These are phyloP conservation scores for Yamadazyma aaseri DNA, from an alignment of 1,139 yeast genomes.

Conservation along the genomic window DNA sequence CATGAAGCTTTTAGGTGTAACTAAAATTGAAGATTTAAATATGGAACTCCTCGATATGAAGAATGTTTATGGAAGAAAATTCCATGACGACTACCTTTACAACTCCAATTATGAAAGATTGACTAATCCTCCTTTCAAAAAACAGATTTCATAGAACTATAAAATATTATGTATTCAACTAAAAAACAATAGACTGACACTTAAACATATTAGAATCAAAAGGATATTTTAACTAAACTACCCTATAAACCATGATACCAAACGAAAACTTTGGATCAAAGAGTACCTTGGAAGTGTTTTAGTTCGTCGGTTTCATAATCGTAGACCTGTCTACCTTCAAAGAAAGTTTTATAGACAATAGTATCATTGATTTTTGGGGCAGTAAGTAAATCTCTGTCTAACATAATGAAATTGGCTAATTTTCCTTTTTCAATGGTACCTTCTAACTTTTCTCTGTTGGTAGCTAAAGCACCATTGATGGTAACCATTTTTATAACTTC, in stretches of 20 bases:
- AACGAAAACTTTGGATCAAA: too few relatives aligned
- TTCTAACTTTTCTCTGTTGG: slow-evolving; percentile 17
- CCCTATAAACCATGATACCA: too few relatives aligned
- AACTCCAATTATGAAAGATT: slow-evolving; percentile 32
- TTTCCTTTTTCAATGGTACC: slow-evolving; percentile 20
- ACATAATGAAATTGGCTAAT: slow-evolving; percentile 20
- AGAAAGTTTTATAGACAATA: slow-evolving; percentile 19
- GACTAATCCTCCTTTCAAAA: slow-evolving; percentile 1
- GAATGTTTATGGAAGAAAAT: slow-evolving; percentile 3
- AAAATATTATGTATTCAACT: too few relatives aligned
- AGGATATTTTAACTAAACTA: too few relatives aligned
- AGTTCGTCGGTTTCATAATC: slow-evolving; percentile 22
- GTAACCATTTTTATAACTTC: slow-evolving; percentile 20
- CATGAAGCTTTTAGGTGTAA: slow-evolving; percentile 47
- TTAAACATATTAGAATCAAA: too few relatives aligned
- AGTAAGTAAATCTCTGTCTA: slow-evolving; percentile 18
- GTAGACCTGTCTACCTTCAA: slow-evolving; percentile 21
- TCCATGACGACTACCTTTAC: slow-evolving; percentile 29
- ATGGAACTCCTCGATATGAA: slow-evolving; percentile 17
- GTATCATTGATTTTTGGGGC: slow-evolving; percentile 18
- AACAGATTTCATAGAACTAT: too few relatives aligned
- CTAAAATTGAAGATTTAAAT: slow-evolving; percentile 33
- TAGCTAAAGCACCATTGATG: slow-evolving; percentile 20
- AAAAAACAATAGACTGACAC: too few relatives aligned
- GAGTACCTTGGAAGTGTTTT: slow-evolving; percentile 20